Conservation (phyloP, 768 basidiomycete genomes). For the Cantharellus cinnabarinus region DNA sequence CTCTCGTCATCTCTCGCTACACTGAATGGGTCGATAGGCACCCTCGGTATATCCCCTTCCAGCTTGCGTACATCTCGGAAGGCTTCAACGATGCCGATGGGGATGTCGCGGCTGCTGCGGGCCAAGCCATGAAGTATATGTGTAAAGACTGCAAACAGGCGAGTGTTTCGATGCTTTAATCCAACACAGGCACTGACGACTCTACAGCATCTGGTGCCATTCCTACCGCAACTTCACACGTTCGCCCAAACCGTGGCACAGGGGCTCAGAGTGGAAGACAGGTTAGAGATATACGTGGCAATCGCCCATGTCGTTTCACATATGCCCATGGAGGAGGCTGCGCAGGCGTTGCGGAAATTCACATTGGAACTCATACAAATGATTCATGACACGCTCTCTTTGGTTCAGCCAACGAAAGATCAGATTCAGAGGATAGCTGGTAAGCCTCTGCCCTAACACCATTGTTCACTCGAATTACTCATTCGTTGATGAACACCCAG, state of each 20-base stretch:
- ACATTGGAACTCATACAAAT: conserved; percentile 63
- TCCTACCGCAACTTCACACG: conserved; percentile 74
- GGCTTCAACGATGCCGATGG: conserved; percentile 65
- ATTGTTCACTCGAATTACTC: background rate
- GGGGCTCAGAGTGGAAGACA: conserved; percentile 70
- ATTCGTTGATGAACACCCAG: conserved; percentile 20
- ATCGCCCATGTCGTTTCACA: conserved; percentile 88
- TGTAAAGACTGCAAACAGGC: conserved; percentile 93
- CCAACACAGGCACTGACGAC: background rate
- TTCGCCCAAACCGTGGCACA: conserved; percentile 66
- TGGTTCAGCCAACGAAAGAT: conserved; percentile 38
- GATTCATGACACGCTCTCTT: conserved; percentile 42
- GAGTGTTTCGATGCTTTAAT: conserved; percentile 8
- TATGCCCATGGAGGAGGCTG: conserved; percentile 79
- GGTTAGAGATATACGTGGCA: conserved; percentile 83
- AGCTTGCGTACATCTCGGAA: conserved; percentile 76
- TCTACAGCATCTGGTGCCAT: conserved; percentile 67
- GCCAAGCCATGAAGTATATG: conserved; percentile 87
- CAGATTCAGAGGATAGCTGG: conserved; percentile 48
- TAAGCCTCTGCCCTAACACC: conserved; percentile 23
- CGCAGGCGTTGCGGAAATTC: conserved; percentile 71
- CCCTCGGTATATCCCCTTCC: conserved; percentile 64
- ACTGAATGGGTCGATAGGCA: conserved; percentile 91
- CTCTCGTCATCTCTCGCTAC: conserved; percentile 87
- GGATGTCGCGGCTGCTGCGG: conserved; percentile 83